Percentiles rank a stretch among this genome's conserved stretches.
phyloP scores from a whole-genome alignment of 208 protist species.

The Trypanosoma brucei region DNA sequence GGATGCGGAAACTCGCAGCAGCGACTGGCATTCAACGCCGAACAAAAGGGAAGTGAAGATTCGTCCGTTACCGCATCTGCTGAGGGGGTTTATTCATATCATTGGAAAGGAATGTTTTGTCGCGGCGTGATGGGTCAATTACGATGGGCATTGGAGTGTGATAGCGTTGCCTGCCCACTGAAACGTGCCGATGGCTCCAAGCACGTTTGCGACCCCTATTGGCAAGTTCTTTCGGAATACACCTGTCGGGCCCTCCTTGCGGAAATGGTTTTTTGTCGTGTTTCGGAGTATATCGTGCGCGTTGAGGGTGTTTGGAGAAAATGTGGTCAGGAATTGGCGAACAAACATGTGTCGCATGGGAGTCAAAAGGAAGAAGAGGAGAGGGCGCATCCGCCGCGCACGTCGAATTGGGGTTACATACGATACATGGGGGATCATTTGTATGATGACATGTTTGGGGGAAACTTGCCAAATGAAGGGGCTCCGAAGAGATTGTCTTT shows the following conservation, averaged over 20 bases:
- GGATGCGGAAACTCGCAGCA: neutral
- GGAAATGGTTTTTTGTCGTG: conserved; percentile 40
- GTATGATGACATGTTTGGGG: conserved; percentile 19
- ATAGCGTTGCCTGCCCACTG: conserved; percentile 25
- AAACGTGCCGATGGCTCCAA: neutral
- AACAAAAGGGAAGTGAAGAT: conserved; percentile 3
- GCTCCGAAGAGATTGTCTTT: conserved; percentile 10
- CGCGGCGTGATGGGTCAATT: conserved; percentile 65
- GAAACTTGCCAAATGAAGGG: conserved; percentile 20
- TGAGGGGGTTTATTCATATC: conserved; percentile 14
- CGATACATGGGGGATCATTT: conserved; percentile 23
- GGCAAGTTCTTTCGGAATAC: conserved; percentile 40
- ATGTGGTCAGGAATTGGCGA: conserved; percentile 15
- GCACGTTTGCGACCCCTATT: conserved; percentile 12
- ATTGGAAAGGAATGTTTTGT: conserved; percentile 27
- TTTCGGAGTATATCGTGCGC: conserved; percentile 61
- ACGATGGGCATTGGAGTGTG: conserved; percentile 59
- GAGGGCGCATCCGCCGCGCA: neutral
- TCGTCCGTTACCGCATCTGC: neutral
- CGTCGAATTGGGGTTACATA: conserved; percentile 25
- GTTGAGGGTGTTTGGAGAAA: conserved; percentile 42
- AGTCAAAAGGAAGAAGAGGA: too few relatives aligned
- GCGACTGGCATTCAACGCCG: conserved; percentile 5
- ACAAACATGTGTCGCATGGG: too few relatives aligned
- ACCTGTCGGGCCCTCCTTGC: conserved; percentile 43